phyloP scores from a whole-genome alignment of 2,329 filamentous ascomycete species.

The Cercospora zeae-maydis region DNA sequence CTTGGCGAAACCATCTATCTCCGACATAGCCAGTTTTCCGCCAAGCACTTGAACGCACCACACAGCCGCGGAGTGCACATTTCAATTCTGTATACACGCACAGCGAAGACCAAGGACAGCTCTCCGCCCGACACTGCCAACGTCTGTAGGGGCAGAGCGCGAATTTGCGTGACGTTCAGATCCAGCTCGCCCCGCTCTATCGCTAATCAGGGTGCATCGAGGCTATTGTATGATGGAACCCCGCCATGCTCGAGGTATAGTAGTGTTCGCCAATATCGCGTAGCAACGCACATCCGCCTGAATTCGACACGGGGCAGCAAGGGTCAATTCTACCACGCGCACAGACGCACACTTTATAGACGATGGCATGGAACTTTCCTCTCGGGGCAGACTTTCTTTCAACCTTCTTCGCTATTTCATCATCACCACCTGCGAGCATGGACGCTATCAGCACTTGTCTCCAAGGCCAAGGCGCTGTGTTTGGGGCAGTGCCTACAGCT shows the following conservation, averaged over 20 bases:
- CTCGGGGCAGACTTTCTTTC: conserved; percentile 11
- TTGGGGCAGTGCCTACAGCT: conserved; percentile 17
- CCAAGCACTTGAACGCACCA: not conserved
- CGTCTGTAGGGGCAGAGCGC: not conserved
- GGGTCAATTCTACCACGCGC: not conserved
- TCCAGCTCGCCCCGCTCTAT: not conserved
- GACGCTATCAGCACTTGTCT: conserved; percentile 15
- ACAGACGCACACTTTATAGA: not conserved
- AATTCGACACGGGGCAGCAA: not conserved
- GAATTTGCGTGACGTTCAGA: not conserved
- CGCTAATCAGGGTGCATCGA: not conserved
- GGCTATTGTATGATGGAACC: not conserved
- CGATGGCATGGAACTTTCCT: conserved; percentile 8
- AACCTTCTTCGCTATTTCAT: conserved; percentile 12
- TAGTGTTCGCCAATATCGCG: not conserved
- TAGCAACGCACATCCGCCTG: not conserved
- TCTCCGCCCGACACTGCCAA: not conserved
- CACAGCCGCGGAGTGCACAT: no score
- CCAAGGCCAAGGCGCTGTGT: conserved; percentile 10
- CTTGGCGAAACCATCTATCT: not conserved
- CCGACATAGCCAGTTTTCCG: not conserved
- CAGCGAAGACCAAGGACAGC: not conserved
- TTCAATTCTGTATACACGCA: no score
- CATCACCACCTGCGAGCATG: conserved; percentile 4
- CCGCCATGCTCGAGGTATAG: not conserved